These are phyloP conservation scores for Coprinopsis marcescibilis DNA, from an alignment of 768 basidiomycete species.

Conservation along the genomic window DNA sequence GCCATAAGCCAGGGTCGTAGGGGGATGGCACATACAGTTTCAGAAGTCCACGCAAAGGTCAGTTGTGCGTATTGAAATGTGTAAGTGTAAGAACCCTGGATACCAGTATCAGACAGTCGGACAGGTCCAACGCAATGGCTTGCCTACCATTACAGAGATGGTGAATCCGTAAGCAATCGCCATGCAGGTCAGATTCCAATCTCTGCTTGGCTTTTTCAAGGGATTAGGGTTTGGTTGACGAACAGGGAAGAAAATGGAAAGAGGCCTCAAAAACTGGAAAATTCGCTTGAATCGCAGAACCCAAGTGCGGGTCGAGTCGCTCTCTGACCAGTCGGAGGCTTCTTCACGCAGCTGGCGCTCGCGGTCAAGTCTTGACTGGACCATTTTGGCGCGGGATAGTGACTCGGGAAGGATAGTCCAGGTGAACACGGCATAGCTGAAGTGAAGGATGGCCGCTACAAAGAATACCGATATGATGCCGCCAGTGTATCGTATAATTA, in stretches of 20 bases:
- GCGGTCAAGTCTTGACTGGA: constrained; percentile 30
- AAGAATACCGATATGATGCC: constrained; percentile 67
- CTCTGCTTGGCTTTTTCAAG: constrained; percentile 35
- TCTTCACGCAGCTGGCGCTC: constrained; percentile 1
- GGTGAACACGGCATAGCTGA: constrained; percentile 41
- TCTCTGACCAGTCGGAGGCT: background rate
- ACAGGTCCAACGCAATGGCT: background rate
- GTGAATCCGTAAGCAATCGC: constrained; percentile 47
- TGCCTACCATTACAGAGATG: constrained; percentile 40
- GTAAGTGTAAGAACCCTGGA: constrained; percentile 50
- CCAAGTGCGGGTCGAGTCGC: constrained; percentile 19
- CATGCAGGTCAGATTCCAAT: constrained; percentile 63
- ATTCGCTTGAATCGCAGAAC: constrained; percentile 32
- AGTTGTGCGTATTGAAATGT: constrained; percentile 62
- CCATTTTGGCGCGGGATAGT: constrained; percentile 48
- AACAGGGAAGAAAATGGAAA: constrained; percentile 57
- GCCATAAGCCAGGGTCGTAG: background rate
- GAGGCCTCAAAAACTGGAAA: constrained; percentile 36
- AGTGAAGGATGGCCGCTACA: constrained; percentile 44
- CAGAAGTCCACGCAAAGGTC: constrained; percentile 62
- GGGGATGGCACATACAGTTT: constrained; percentile 37
- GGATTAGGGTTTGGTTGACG: constrained; percentile 27
- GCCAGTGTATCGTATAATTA: constrained; percentile 55
- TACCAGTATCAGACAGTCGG: background rate
- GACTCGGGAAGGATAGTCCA: constrained; percentile 76